Evolutionary conservation across 2,329 filamentous ascomycete genomes (phyloP).

Genomic region (Epichloe hybrida): DNA sequence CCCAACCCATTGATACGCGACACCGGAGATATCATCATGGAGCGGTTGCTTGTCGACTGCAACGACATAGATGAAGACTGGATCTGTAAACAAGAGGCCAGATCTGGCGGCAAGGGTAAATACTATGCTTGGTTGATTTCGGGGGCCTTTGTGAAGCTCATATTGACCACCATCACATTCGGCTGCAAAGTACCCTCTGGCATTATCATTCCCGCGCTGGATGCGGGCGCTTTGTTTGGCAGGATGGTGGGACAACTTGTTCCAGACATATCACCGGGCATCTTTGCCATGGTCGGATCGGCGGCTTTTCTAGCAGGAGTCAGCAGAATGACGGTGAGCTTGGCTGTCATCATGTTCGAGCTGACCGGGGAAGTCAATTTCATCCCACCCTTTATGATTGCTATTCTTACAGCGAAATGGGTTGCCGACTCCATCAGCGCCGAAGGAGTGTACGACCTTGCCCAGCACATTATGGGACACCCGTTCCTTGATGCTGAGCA

Average conservation of each 20-base stretch:
- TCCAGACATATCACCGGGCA: conserved; percentile 35
- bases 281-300: conserved; percentile 48
- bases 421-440: conserved; percentile 38
- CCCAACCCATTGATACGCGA: conserved; percentile 41
- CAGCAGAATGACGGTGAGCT: conserved; percentile 42
- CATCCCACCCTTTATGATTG: conserved; percentile 43
- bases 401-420: conserved; percentile 47
- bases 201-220: conserved; percentile 46
- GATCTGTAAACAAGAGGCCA: conserved; percentile 37
- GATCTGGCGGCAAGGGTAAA: conserved; percentile 14
- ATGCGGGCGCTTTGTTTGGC: conserved; percentile 44
- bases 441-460: conserved; percentile 44
- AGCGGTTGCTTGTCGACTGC: conserved; percentile 43
- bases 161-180: conserved; percentile 44
- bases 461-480: conserved; percentile 44
- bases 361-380: conserved; percentile 45
- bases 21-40: conserved; percentile 41
- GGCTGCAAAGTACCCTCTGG: conserved; percentile 47
- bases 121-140: conserved; percentile 39
- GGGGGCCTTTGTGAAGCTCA: conserved; percentile 40
- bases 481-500: conserved; percentile 43
- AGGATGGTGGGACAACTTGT: conserved; percentile 32
- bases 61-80: conserved; percentile 23
- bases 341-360: conserved; percentile 49
- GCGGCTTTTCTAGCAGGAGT: conserved; percentile 46